These are phyloP conservation scores for Areca catechu DNA, from an alignment of 176 grass and related monocot genomes.

Conservation along the genomic window DNA sequence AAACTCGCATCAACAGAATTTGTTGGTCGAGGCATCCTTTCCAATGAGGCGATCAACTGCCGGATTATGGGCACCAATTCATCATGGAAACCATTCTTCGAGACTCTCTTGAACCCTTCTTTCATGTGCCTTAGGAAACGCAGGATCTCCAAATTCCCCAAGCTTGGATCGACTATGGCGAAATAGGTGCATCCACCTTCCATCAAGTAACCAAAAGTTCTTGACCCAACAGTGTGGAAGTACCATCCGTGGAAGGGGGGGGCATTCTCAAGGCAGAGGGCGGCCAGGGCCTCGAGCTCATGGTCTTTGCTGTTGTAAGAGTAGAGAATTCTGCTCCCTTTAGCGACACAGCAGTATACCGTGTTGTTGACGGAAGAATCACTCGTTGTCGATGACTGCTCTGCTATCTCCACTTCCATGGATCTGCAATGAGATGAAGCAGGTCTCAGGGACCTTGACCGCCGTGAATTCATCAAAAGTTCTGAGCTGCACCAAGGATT, in stretches of 20 bases:
- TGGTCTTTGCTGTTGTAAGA: constrained; percentile 46
- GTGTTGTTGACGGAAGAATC: constrained; percentile 60
- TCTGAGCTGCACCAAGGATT: no score
- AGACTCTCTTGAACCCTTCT: constrained; percentile 33
- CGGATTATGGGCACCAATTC: constrained; percentile 61
- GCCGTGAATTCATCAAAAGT: constrained; percentile 79
- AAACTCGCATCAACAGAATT: constrained; percentile 29
- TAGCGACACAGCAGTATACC: constrained; percentile 85
- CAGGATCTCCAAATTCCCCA: constrained; percentile 51
- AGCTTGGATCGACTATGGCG: constrained; percentile 69
- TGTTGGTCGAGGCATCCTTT: constrained; percentile 64
- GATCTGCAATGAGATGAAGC: constrained; percentile 37
- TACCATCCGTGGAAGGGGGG: constrained; percentile 51
- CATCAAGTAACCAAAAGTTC: constrained; percentile 61
- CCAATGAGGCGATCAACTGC: constrained; percentile 54
- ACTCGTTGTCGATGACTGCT: constrained; percentile 39
- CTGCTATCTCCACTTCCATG: constrained; percentile 59
- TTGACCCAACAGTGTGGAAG: constrained; percentile 45
- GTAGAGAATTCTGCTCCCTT: constrained; percentile 50
- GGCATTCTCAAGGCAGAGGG: constrained; percentile 53
- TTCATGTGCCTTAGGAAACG: constrained; percentile 58
- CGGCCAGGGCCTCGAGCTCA: constrained; percentile 33
- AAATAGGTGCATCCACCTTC: constrained; percentile 64
- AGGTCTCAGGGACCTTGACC: constrained; percentile 65
- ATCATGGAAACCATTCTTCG: constrained; percentile 36